Conservation (phyloP, 2,329 filamentous ascomycete genomes). For the Neopestalotiopsis rosae region DNA sequence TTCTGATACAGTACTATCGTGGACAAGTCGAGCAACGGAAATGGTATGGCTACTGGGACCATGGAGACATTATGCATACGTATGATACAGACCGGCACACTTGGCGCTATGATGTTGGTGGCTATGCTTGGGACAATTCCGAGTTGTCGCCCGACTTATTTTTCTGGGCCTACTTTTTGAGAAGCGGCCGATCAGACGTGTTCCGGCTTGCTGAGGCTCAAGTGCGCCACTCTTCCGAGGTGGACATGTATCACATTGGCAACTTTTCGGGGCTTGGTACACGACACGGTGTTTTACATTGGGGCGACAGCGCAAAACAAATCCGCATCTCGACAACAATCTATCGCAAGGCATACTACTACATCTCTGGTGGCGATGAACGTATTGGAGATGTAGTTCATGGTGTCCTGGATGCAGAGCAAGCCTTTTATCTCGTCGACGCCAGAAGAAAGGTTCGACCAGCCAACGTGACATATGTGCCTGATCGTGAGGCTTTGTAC, state of each 20-base stretch:
- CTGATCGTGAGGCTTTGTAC: slow-evolving; percentile 10
- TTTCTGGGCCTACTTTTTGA: slow-evolving; percentile 67
- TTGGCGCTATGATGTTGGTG: slow-evolving; percentile 69
- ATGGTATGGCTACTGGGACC: slow-evolving; percentile 69
- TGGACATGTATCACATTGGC: slow-evolving; percentile 67
- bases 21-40: slow-evolving; percentile 59
- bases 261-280: slow-evolving; percentile 65
- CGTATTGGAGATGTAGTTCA: slow-evolving; percentile 59
- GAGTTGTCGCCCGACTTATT: slow-evolving; percentile 67
- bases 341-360: slow-evolving; percentile 64
- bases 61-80: slow-evolving; percentile 68
- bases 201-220: slow-evolving; percentile 65
- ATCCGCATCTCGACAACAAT: slow-evolving; percentile 63
- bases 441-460: slow-evolving; percentile 62
- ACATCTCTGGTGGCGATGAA: slow-evolving; percentile 62
- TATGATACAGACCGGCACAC: slow-evolving; percentile 64
- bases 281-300: slow-evolving; percentile 68
- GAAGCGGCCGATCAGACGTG: slow-evolving; percentile 61
- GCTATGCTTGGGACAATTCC: slow-evolving; percentile 70
- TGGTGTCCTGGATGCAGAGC: slow-evolving; percentile 57
- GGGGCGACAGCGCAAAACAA: slow-evolving; percentile 65
- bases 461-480: slow-evolving; percentile 45
- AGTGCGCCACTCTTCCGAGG: slow-evolving; percentile 63
- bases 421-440: slow-evolving; percentile 59
- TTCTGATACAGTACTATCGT: slow-evolving; percentile 61